Evolutionary conservation across 371 early-diverging fungal species (phyloP).

Genomic region (Mortierella sp.): DNA sequence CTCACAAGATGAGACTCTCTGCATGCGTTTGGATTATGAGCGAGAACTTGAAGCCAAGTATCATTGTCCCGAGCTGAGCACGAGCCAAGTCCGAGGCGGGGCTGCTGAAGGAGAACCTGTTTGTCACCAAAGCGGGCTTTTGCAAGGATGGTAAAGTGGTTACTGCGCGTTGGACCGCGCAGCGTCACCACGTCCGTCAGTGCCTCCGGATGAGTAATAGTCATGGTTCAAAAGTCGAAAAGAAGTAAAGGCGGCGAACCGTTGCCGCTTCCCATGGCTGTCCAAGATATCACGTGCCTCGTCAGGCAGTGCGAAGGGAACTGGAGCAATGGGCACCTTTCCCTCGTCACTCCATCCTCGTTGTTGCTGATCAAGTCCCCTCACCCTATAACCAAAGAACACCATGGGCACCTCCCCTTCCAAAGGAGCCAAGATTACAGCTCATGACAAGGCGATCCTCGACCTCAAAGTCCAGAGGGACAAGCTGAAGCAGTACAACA

Average conservation of each 20-base stretch:
- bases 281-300: no score
- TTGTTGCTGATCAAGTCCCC: background rate
- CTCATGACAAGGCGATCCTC: slow-evolving; percentile 91
- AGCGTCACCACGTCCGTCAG: slow-evolving; percentile 6
- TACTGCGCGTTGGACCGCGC: slow-evolving; percentile 19
- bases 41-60: slow-evolving; percentile 11
- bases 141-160: slow-evolving; percentile 30
- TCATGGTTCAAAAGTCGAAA: slow-evolving; percentile 1
- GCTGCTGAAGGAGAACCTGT: slow-evolving; percentile 26
- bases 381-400: background rate
- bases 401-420: slow-evolving; percentile 37
- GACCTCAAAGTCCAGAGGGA: slow-evolving; percentile 96
- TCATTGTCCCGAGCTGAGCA: slow-evolving; percentile 13
- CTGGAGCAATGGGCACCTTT: no score
- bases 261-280: no score
- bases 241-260: no score
- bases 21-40: background rate
- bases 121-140: slow-evolving; percentile 9
- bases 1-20: slow-evolving; percentile 15
- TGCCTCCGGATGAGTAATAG: slow-evolving; percentile 5
- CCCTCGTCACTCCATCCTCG: no score
- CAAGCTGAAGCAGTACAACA: slow-evolving; percentile 90
- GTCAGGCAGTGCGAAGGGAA: no score
- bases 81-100: background rate
- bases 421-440: slow-evolving; percentile 68